Conservation (phyloP, 306 rosid genomes). For the Abrus pulchellus region DNA sequence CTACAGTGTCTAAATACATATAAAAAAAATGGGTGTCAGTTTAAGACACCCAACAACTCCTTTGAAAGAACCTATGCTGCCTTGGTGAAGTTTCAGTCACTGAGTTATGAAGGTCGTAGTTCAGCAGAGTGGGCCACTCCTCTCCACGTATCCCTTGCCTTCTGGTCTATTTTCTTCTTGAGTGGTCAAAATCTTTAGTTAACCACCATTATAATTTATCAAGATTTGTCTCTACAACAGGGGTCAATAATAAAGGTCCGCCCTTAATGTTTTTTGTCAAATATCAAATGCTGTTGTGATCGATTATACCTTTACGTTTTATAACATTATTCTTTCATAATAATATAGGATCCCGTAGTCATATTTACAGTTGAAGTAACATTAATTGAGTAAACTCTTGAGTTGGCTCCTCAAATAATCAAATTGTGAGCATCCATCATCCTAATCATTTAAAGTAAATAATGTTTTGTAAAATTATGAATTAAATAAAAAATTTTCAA, state of each 20-base stretch:
- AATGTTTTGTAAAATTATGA: background rate
- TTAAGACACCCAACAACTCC: slow-evolving; percentile 48
- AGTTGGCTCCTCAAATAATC: background rate
- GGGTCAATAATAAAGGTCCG: background rate
- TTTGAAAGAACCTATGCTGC: slow-evolving; percentile 35
- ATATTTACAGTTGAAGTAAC: background rate
- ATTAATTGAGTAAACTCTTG: background rate
- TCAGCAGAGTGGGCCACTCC: slow-evolving; percentile 24
- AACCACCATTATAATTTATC: slow-evolving; percentile 35
- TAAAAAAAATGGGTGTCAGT: slow-evolving; percentile 23
- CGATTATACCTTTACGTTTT: background rate
- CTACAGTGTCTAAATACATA: background rate
- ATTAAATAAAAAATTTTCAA: background rate
- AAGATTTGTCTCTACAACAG: slow-evolving; percentile 12
- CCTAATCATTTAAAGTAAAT: background rate
- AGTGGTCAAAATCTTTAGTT: slow-evolving; percentile 43
- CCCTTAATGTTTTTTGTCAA: background rate
- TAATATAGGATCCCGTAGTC: background rate
- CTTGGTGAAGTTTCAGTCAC: slow-evolving; percentile 31
- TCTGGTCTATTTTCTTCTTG: slow-evolving; percentile 33
- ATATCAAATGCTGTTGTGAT: background rate
- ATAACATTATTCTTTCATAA: background rate
- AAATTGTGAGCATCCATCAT: background rate
- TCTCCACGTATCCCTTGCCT: slow-evolving; percentile 27
- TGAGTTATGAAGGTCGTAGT: slow-evolving; percentile 28